These are phyloP conservation scores for Naumovozyma baii DNA, from an alignment of 805 yeast species.

Conservation along the genomic window DNA sequence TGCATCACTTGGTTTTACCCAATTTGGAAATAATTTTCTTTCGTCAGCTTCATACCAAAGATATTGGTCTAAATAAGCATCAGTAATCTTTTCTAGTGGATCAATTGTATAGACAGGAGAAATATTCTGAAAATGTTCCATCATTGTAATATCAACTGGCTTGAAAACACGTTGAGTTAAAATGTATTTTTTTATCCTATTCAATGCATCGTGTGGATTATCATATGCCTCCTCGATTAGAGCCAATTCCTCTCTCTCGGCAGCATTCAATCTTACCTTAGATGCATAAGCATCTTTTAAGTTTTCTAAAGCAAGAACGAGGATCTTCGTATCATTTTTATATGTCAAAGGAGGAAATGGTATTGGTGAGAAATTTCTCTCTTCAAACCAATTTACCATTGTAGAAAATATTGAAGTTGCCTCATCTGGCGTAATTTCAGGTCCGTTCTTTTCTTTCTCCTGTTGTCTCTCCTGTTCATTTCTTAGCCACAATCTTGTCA, in stretches of 20 bases:
- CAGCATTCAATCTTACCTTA: conserved; percentile 67
- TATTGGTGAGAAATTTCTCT: conserved; percentile 72
- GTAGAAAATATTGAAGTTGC: conserved; percentile 81
- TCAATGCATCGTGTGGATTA: conserved; percentile 87
- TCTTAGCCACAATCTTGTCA: conserved; percentile 87
- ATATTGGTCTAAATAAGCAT: conserved; percentile 91
- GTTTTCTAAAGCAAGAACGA: conserved; percentile 82
- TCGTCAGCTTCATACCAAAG: conserved; percentile 93
- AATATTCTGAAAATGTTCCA: conserved; percentile 78
- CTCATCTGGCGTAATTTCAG: conserved; percentile 74
- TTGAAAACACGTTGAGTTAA: conserved; percentile 87
- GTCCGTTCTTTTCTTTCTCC: conserved; percentile 73
- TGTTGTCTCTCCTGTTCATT: conserved; percentile 85
- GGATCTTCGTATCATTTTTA: conserved; percentile 84
- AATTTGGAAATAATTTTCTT: conserved; percentile 79
- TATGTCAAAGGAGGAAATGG: conserved; percentile 90
- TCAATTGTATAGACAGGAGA: conserved; percentile 83
- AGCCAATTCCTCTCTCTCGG: conserved; percentile 87
- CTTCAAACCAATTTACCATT: conserved; percentile 86
- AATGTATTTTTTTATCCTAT: conserved; percentile 70
- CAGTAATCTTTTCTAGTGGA: conserved; percentile 90
- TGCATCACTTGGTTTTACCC: conserved; percentile 92
- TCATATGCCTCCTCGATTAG: conserved; percentile 94
- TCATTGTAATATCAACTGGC: conserved; percentile 78
- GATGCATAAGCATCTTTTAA: conserved; percentile 72